Evolutionary conservation across 371 early-diverging fungal genomes (phyloP).

Genomic region (Pancytospora philotis): DNA sequence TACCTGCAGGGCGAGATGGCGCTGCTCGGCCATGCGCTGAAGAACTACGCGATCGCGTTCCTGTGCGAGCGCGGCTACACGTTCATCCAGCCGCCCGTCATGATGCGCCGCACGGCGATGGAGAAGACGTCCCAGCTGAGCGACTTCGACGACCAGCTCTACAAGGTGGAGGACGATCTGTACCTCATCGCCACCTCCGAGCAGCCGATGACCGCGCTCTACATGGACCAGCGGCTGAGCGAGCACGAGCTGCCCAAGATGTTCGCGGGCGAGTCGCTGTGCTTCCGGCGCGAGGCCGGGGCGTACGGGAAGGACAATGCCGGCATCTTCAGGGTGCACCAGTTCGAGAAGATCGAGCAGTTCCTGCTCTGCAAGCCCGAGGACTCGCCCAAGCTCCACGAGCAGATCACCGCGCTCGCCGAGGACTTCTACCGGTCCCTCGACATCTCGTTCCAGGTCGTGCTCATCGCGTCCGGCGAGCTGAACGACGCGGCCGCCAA

Average conservation of each 20-base stretch:
- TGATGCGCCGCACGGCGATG: conserved; percentile 93
- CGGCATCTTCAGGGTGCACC: conserved; percentile 99
- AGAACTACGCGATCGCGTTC: conserved; percentile 89
- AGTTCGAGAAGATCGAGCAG: conserved; percentile 99
- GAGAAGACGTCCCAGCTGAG: conserved; percentile 91
- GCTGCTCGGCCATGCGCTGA: conserved; percentile 82
- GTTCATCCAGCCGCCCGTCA: conserved; percentile 91
- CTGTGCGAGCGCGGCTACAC: conserved; percentile 73
- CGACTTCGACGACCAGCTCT: conserved; percentile 96
- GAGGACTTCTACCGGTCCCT: conserved; percentile 88
- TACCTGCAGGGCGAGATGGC: conserved; percentile 86
- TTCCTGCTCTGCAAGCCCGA: conserved; percentile 88
- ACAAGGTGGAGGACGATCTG: conserved; percentile 81
- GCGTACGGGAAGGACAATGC: conserved; percentile 95
- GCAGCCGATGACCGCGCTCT: conserved; percentile 93
- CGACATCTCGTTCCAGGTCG: conserved; percentile 77
- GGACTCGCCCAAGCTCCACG: conserved; percentile 88
- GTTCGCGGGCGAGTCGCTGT: conserved; percentile 90
- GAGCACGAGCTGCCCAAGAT: conserved; percentile 53
- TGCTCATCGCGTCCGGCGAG: conserved; percentile 88
- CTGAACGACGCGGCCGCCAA: conserved; percentile 97
- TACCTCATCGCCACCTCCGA: conserved; percentile 98
- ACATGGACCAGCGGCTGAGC: conserved; percentile 71
- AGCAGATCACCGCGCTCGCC: conserved; percentile 80
- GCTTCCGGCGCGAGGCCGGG: conserved; percentile 99